Base-by-base conservation (phyloP, 1,284 basidiomycete genomes). In the Leccinum ponderosum region DNA sequence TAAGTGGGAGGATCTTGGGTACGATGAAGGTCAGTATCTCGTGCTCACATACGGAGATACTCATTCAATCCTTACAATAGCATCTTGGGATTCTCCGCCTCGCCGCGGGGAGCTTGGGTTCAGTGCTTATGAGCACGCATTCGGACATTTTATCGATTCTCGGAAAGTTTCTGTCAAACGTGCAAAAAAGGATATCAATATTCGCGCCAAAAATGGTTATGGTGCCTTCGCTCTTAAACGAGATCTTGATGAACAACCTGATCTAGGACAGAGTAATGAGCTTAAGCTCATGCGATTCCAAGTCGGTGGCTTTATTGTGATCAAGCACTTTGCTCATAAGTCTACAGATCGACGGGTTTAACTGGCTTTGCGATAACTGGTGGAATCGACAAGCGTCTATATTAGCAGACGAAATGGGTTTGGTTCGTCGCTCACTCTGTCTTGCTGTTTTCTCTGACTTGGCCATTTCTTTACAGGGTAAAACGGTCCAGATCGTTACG, bases 371-470 rank as follows among this genome's bases (percentile, higher is more conserved):
- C 63, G 84, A 89, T 68, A 95, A 97, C 67, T 95, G 95, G 91
- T 93, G 89, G 85, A 89, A 87, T 66, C 82, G 84, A 51, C 93
- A 95, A 65, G 87, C 90, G 42, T 95, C 92, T 67, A 98, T 98
- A 66, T 83, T 98, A n/a, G 95, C 96, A 3, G 97, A 99, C 71
- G 97, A 98, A 76, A 98, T 99, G 97, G 95, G 94, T 57, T 76
- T 96, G 67, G 91, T 91, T 74, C 62, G 85, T 56, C 31, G 12
- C 47, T 25, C 37, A 29, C 27, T 25, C 6, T 39, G 11, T 31
- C 37, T 31, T 47, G 59, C 42, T 31, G 57, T 27, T 20, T 63
- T 9, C 14, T 37, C 55, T 54, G 22, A 72, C 55, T 59, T 15
- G 12, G 15, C 12, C 20, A 1, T 22, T 22, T 1, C 15, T 62